Evolutionary conservation across 306 rosid species (phyloP).

Genomic region (Cucurbita moschata): DNA sequence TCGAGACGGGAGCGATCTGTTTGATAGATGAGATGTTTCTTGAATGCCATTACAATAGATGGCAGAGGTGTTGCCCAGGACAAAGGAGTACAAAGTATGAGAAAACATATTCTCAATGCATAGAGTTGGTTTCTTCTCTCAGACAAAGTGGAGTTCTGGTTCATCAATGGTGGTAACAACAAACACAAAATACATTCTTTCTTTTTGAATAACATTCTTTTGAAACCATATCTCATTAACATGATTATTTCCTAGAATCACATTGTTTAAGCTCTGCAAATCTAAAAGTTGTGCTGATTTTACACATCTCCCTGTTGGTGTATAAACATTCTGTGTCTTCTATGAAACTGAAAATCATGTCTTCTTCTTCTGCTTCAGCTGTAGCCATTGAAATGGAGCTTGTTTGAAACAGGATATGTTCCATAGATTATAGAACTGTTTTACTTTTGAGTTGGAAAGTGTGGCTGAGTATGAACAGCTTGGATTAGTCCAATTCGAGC

Average conservation of each 20-base stretch:
- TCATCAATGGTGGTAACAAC: slow-evolving; percentile 84
- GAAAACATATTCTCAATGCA: slow-evolving; percentile 69
- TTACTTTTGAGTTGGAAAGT: not conserved
- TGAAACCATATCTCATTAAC: not conserved
- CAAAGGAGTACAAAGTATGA: slow-evolving; percentile 78
- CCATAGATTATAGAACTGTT: not conserved
- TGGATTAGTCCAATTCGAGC: slow-evolving; percentile 1
- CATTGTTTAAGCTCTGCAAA: not conserved
- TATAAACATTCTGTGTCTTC: not conserved
- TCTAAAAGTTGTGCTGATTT: not conserved
- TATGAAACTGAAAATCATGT: not conserved
- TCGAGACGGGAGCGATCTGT: slow-evolving; percentile 83
- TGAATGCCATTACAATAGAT: slow-evolving; percentile 89
- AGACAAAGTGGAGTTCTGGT: slow-evolving; percentile 90
- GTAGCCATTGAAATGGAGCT: not conserved
- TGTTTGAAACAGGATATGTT: not conserved
- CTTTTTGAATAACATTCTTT: not conserved
- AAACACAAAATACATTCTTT: not conserved
- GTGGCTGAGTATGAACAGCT: not conserved
- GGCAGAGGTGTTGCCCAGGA: slow-evolving; percentile 98
- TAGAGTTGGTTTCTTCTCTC: slow-evolving; percentile 57
- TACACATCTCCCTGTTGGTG: not conserved
- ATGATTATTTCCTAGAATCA: not conserved
- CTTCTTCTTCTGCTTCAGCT: not conserved
- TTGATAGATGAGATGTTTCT: slow-evolving; percentile 86